phyloP scores from a whole-genome alignment of 768 basidiomycete species.

The Leccinum imitatum region DNA sequence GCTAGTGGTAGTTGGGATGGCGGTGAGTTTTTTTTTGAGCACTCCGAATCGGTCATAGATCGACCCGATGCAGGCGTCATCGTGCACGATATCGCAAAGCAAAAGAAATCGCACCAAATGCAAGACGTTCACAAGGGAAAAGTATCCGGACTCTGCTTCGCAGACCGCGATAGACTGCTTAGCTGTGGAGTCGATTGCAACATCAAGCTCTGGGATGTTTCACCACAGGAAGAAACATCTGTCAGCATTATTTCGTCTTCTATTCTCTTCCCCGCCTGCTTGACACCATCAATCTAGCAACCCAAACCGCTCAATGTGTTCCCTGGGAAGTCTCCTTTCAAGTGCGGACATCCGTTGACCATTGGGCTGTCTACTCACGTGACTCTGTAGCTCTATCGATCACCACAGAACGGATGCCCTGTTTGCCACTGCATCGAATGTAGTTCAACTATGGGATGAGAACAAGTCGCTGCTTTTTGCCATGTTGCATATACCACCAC shows the following conservation, averaged over 20 bases:
- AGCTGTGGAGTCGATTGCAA: constrained; percentile 83
- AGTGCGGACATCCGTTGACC: constrained; percentile 48
- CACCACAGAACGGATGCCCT: constrained; percentile 87
- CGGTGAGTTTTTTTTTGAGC: constrained; percentile 49
- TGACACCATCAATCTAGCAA: constrained; percentile 23
- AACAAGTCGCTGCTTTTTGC: constrained; percentile 57
- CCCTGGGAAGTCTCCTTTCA: constrained; percentile 86
- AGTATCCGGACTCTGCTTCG: constrained; percentile 78
- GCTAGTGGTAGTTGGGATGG: constrained; percentile 97
- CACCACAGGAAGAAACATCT: constrained; percentile 36
- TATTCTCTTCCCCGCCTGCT: background rate
- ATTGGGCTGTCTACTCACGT: background rate
- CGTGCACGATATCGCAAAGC: constrained; percentile 73
- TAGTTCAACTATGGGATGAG: constrained; percentile 98
- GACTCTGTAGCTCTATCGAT: constrained; percentile 72
- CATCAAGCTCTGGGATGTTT: constrained; percentile 77
- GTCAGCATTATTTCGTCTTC: constrained; percentile 30
- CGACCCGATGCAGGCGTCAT: constrained; percentile 61
- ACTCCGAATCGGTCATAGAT: background rate
- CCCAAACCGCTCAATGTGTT: constrained; percentile 74
- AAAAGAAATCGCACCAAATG: constrained; percentile 53
- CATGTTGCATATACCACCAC: background rate
- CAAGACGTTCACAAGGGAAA: constrained; percentile 82
- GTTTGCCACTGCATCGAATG: constrained; percentile 92
- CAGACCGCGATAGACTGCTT: constrained; percentile 58